phyloP scores from a whole-genome alignment of 495 filamentous ascomycete genomes.

The Lepraria neglecta region DNA sequence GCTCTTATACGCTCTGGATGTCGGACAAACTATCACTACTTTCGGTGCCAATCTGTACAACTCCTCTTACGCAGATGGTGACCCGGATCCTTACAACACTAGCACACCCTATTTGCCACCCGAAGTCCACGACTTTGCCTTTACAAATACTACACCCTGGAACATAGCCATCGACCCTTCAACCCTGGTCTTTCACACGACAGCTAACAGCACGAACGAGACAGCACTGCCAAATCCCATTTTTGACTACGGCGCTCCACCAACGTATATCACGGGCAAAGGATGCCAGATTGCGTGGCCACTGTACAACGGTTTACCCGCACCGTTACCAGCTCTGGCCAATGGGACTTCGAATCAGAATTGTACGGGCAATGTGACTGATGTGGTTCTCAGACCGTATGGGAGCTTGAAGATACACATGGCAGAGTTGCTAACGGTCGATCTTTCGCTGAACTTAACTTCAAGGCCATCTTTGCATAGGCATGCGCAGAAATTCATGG shows the following conservation, averaged over 20 bases:
- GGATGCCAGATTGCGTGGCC: slow-evolving; percentile 53
- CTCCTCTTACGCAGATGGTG: slow-evolving; percentile 15
- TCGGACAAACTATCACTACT: slow-evolving; percentile 32
- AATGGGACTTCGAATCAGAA: slow-evolving; percentile 32
- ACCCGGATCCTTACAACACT: slow-evolving; percentile 19
- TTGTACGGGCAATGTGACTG: slow-evolving; percentile 37
- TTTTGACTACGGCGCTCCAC: slow-evolving; percentile 45
- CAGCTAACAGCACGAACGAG: slow-evolving; percentile 23
- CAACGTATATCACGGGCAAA: slow-evolving; percentile 42
- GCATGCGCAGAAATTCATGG: background rate
- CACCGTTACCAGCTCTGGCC: slow-evolving; percentile 37
- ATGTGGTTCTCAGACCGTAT: slow-evolving; percentile 48
- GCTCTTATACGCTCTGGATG: slow-evolving; percentile 49
- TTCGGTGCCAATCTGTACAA: slow-evolving; percentile 24
- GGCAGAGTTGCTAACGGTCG: slow-evolving; percentile 45
- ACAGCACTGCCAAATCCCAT: slow-evolving; percentile 40
- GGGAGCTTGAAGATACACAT: slow-evolving; percentile 54
- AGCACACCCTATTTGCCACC: slow-evolving; percentile 27
- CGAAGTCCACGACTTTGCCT: slow-evolving; percentile 35
- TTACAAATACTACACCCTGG: slow-evolving; percentile 39
- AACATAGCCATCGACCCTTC: slow-evolving; percentile 46
- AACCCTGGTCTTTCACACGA: slow-evolving; percentile 33
- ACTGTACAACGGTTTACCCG: slow-evolving; percentile 40
- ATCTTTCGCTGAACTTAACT: slow-evolving; percentile 7
- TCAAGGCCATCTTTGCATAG: background rate